Evolutionary conservation across 768 basidiomycete species (phyloP), one percentile per base, ranked within the genome.

Genomic region (Boletus huronensis): DNA sequence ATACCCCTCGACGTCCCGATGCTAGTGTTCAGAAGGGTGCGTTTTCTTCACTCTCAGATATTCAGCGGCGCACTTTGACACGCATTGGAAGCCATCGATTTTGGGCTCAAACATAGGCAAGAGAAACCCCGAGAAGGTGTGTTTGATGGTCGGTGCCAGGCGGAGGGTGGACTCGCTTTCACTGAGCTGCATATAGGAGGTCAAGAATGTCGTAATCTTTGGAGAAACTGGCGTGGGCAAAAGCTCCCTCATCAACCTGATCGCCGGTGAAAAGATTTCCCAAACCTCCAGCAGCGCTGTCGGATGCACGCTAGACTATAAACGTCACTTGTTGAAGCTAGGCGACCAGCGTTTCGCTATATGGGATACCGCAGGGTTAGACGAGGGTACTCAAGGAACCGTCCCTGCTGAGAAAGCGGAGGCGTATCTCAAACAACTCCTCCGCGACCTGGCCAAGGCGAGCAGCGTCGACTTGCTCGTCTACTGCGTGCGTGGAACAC

Each of bases 401-500:
- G 64, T 65, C 11, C 58, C 67, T 21, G 55, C 67, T 2, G 58
- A 62, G 44, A 57, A 57, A 29, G 72, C 62, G 25, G 57, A 71
- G 35, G 51, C 48, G 14, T 55, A 71, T 45, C 60, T 79, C 45
- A 62, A 64, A 25, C 53, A 46, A 4, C 64, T 75, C 28, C 50
- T 69, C 9, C 66, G 26, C 31, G 53, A 60, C 36, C 50, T 65
- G 14, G 17, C 43, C 44, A 51, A 50, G 29, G 11, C 51, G 11
- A 45, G 6, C 38, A 48, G 66, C 16, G 36, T 68, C 32, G 64
- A 66, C 41, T 45, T 68, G 17, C 55, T 66, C 45, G 9, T 68
- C 41, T 71, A 65, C 52, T 73, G 70, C 50, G 58, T 74, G 38
- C 64, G 69, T 14, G 66, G 57, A 10, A 53, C 63, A 4, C 52